Evolutionary conservation across 23 red algal genomes (phyloP).

Genomic region (Cyanidiococcus yangmingshanensis): DNA sequence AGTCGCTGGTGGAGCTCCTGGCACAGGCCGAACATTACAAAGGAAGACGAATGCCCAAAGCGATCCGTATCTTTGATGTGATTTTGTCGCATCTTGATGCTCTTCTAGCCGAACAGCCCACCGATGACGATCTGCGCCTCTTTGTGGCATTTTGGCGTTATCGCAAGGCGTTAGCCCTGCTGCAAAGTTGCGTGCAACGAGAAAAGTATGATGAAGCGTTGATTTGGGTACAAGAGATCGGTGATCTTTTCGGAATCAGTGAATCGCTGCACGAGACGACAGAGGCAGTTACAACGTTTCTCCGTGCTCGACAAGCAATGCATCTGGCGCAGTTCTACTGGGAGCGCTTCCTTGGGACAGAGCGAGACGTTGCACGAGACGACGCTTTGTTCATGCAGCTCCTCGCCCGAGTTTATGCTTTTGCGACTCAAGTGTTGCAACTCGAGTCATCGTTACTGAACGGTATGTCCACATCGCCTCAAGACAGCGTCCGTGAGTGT

Average conservation of each 20-base stretch:
- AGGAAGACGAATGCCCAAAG: neutral
- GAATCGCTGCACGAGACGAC: neutral
- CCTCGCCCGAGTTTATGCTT: neutral
- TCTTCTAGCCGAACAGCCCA: neutral
- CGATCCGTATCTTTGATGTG: neutral
- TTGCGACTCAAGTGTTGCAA: neutral
- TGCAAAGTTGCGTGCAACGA: neutral
- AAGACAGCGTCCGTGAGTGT: neutral
- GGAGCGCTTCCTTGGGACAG: too few species aligned
- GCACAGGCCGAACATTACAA: neutral
- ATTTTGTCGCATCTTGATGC: neutral
- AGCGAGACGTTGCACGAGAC: neutral
- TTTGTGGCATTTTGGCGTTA: neutral
- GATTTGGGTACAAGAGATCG: neutral
- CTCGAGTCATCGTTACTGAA: neutral
- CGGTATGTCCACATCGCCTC: neutral
- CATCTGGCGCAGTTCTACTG: neutral
- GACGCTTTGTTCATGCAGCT: neutral
- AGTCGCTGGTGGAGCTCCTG: neutral
- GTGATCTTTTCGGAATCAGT: neutral
- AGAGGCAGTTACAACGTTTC: neutral
- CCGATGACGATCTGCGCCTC: neutral
- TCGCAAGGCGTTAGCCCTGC: neutral
- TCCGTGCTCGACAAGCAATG: neutral
- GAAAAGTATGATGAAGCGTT: neutral